Base-by-base conservation (phyloP, 1,284 basidiomycete genomes). In the Irpex lacteus region DNA sequence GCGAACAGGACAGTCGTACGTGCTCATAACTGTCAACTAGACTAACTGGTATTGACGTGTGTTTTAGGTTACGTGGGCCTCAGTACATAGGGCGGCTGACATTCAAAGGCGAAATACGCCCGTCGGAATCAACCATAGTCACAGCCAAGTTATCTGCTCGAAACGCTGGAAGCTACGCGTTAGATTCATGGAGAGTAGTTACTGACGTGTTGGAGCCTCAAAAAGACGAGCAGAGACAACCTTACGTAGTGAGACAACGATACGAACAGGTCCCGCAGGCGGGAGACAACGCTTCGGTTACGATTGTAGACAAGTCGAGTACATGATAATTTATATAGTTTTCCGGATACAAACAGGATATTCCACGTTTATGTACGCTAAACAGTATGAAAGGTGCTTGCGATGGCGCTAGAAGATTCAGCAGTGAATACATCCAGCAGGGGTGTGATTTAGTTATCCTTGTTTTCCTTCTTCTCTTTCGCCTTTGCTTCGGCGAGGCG, bases 131-230 rank as follows among this genome's bases (percentile, higher is more conserved):
- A 5, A 73, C 72, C 21, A 77, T 71, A 0, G 65, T 90, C 37
- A 72, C 76, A 37, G 81, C 84, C 5, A 84, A 78, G 60, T 73
- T 92, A 5, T 87, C 84, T 79, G 78, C 84, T n/a, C 77, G 80
- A 6, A 81, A 81, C 54, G 86, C 90, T 36, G 91, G 91, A n/a
- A 80, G 78, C 49, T 92, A 91, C 71, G 76, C 78, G 4, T 74
- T 92, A 5, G 81, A 81, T 54, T 80, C 83, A 1, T 93, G 91
- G 91, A 76, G 73, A 52, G 69, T 90, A 6, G 87, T 91, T 70
- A 87, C 85, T 0, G 83, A 89, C 67, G 84, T 93, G 19, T 77
- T 80, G 38, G 82, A 83, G 65, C 66, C 67, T 34, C 54, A 47
- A 6, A 18, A 50, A 26, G 61, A 53, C 2, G 44, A 50, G 47